phyloP scores from a whole-genome alignment of 225 moss, liverwort and hornwort species.

The Asterella californica region DNA sequence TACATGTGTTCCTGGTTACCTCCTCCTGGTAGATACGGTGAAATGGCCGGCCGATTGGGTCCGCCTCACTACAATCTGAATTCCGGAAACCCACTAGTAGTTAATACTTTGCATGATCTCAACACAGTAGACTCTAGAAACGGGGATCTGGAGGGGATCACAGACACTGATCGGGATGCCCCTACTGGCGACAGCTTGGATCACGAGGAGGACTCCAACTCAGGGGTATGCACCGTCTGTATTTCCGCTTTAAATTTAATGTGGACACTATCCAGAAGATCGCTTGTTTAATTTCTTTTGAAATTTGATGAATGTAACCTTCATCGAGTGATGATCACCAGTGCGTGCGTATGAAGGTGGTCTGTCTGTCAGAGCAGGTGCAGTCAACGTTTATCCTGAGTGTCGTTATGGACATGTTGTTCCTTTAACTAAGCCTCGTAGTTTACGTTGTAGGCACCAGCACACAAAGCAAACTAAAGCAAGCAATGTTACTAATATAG shows the following conservation, averaged over 20 bases:
- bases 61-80: slow-evolving; percentile 81
- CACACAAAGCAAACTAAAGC: neutral
- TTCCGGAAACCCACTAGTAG: slow-evolving; percentile 61
- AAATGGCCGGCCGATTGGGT: slow-evolving; percentile 68
- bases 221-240: slow-evolving; percentile 61
- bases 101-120: slow-evolving; percentile 79
- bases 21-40: slow-evolving; percentile 30
- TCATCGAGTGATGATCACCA: too few species aligned
- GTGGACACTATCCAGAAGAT: too few species aligned
- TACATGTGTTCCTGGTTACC: slow-evolving; percentile 19
- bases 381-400: neutral
- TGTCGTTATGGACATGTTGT: neutral
- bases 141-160: slow-evolving; percentile 78
- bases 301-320: too few species aligned
- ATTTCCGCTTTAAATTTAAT: neutral
- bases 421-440: neutral
- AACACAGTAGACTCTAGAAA: slow-evolving; percentile 89
- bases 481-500: neutral
- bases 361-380: neutral
- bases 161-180: slow-evolving; percentile 72
- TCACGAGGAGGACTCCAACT: slow-evolving; percentile 94
- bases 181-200: slow-evolving; percentile 79
- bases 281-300: too few species aligned
- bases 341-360: neutral
- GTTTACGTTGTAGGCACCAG: neutral